Evolutionary conservation across 805 yeast genomes (phyloP), one percentile per base, ranked within the genome.

Genomic region (Kluyveromyces siamensis): DNA sequence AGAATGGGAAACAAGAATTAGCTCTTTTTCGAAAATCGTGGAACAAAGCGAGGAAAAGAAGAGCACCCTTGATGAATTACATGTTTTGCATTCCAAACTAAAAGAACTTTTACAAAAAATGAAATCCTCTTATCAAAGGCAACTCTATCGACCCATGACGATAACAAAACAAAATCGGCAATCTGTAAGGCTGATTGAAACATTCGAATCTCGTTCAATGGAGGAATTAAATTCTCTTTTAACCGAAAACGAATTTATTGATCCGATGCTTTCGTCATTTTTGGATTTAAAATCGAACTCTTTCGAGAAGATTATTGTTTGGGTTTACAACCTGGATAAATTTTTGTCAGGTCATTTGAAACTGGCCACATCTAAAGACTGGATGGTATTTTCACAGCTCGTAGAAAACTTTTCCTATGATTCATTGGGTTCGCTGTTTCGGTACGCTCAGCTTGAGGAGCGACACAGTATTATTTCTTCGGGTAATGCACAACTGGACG

Each of bases 361-460:
- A 14, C 47, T 62, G 21, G 56, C 57, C 2, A 74, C 79, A 11
- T 64, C 80, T 11, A 77, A 76, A 51, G 95, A 90, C 56, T 91
- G 97, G 96, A 71, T 87, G 46, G 75, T 76, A 48, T 77, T 83
- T 3, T 85, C 79, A 61, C 91, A 87, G 58, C 67, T 82, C 1
- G 66, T 91, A 41, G 96, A 90, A 61, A 69, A 77, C 33, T 83
- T 84, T 50, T 77, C 83, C 25, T 77, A 79, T 19, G 80, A 75
- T 44, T 73, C 81, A 0, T 62, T 76, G 35, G 67, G 77, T 10
- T 75, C 83, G 8, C 68, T 88, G 49, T 82, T 84, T 60, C 51
- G 53, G 10, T 61, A 59, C 41, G 55, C 65, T 27, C 47, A 53
- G 18, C 58, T 53, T 30, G 40, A 55, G 2, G 41, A 39, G 16